A percentile compares a stretch with the other conserved stretches of the same genome.
phyloP scores from a whole-genome alignment of 331 rosid species.

The Malus hybrid region DNA sequence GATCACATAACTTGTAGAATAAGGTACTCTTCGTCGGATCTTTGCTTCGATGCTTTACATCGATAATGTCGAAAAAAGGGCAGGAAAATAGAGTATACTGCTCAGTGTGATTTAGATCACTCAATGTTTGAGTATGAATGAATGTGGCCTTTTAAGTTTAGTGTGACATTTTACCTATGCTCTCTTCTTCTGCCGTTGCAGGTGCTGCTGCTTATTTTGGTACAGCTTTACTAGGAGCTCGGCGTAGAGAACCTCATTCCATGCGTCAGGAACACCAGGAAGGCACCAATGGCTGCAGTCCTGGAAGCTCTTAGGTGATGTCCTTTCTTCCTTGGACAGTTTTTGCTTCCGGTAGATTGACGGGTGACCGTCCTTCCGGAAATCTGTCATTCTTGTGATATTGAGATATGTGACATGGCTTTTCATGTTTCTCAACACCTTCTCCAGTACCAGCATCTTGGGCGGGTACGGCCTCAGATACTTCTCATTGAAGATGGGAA shows the following conservation, averaged over 20 bases:
- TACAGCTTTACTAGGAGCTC: conserved; percentile 49
- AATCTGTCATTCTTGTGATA: conserved; percentile 83
- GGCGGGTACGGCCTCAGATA: conserved; percentile 56
- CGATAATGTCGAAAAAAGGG: conserved; percentile 8
- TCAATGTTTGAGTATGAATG: conserved; percentile 3
- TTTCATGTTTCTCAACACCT: conserved; percentile 69
- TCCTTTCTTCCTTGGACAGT: conserved; percentile 43
- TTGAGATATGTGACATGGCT: conserved; percentile 65
- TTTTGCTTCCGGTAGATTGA: conserved; percentile 70
- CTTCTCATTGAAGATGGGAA: conserved; percentile 65
- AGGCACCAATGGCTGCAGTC: conserved; percentile 99
- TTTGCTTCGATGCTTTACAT: background rate
- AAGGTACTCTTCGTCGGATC: conserved; percentile 4
- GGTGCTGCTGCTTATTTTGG: conserved; percentile 26
- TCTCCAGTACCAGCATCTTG: conserved; percentile 72
- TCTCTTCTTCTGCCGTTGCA: conserved; percentile 45
- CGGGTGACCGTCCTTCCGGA: conserved; percentile 93
- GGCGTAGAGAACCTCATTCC: conserved; percentile 86
- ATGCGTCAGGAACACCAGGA: conserved; percentile 85
- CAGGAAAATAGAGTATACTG: conserved; percentile 12
- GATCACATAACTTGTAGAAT: conserved; percentile 6
- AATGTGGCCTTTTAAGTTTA: background rate
- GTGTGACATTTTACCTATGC: conserved; percentile 33
- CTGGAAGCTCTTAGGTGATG: conserved; percentile 59
- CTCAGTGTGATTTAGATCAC: conserved; percentile 13